Percentiles rank a stretch among this genome's conserved stretches.
Evolutionary conservation across 345 rosid genomes (phyloP).

Genomic region (Noccaea caerulescens): DNA sequence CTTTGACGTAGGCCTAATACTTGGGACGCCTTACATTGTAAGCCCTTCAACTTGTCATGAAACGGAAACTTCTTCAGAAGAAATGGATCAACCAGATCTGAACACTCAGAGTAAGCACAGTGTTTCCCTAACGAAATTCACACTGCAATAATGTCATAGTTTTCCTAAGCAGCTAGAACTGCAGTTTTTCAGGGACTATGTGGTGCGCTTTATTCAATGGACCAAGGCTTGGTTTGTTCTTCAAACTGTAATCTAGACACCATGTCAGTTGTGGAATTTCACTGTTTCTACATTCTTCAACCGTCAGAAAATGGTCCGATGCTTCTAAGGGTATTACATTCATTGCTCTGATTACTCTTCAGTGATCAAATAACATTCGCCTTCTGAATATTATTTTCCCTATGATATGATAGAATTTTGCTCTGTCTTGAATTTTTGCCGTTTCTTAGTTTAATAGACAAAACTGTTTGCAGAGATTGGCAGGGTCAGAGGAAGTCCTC

Average conservation of each 20-base stretch:
- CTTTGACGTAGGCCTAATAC: constrained; percentile 54
- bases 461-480: constrained; percentile 67
- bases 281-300: constrained; percentile 81
- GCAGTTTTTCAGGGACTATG: constrained; percentile 87
- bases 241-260: constrained; percentile 71
- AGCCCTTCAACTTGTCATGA: constrained; percentile 72
- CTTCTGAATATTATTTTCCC: constrained; percentile 1
- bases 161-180: constrained; percentile 37
- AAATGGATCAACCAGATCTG: constrained; percentile 65
- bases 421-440: constrained; percentile 10
- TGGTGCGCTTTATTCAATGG: constrained; percentile 66
- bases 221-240: constrained; percentile 79
- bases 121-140: constrained; percentile 13
- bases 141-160: neutral
- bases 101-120: constrained; percentile 66
- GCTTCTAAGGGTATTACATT: constrained; percentile 79
- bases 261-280: constrained; percentile 56
- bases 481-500: constrained; percentile 75
- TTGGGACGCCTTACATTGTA: constrained; percentile 70
- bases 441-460: constrained; percentile 33
- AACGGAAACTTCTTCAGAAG: constrained; percentile 59
- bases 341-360: constrained; percentile 16
- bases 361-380: neutral
- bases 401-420: neutral
- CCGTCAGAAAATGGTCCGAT: constrained; percentile 86